Evolutionary conservation across 2,329 filamentous ascomycete genomes (phyloP), one percentile per base, ranked within the genome.

Genomic region (Pseudonectria buxi): DNA sequence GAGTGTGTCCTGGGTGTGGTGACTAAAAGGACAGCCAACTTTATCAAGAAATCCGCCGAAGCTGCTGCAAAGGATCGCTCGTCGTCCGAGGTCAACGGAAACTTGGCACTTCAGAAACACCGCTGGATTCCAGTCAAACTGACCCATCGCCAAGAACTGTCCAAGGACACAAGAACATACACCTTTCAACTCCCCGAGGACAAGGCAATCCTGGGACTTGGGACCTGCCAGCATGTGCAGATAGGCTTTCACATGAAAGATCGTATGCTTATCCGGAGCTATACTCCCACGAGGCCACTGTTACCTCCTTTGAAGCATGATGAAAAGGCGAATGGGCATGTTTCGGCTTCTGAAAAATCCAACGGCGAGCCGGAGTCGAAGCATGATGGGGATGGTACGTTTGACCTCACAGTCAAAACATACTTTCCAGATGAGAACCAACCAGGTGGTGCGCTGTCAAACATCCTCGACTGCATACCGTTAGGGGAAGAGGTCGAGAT

Each of bases 371-470:
- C 5, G 5, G 5, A 22, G 18, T 22, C 18, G 18, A 22, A 22
- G 4, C 24, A 38, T 16, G 56, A 68, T 32, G 57, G 63, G 14
- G 54, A 64, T 30, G 65, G 65, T 4, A 69, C 62, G 1, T 72
- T 73, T 43, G 59, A 72, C 13, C 57, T 72, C 3, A 62, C 64
- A 0, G 59, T 72, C 26, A 73, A 75, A 44, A 73, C 69, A 1
- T 74, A 75, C 46, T 70, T 68, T 36, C 69, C 71, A 0, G 61
- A 55, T 26, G 42, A 56, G 1, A 53, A 55, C 3, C 67, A 72
- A 42, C 70, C 71, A 1, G 71, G 71, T 11, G 70, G 71, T n/a
- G 69, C 71, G 9, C 63, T 76, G 55, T 67, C 60, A 28, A 73
- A 72, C 38, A 66, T 74, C 33, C 62, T 75, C 3, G 67, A 74